Evolutionary conservation across 176 grass and related monocot genomes (phyloP), one percentile per base, ranked within the genome.

Genomic region (Musa itinerans): DNA sequence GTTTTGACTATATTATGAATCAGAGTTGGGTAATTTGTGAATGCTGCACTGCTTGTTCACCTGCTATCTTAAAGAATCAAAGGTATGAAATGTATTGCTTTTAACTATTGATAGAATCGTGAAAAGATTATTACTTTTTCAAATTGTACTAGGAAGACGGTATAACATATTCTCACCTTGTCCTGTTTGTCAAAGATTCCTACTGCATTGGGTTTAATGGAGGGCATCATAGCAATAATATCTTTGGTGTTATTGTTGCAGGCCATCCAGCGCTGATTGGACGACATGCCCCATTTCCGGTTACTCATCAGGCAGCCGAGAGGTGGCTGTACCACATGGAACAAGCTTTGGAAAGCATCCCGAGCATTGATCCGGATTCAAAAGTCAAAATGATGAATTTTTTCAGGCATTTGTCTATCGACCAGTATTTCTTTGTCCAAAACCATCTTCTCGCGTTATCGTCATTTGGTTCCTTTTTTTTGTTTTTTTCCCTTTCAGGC

Each of bases 321-420:
- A 81, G 91, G 52, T 99, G 95, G 95, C 27, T 99, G 11, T 78
- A 94, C 63, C 95, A 99, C 76, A 99, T 99, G 95, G 84, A 92
- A 74, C 91, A 89, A 75, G 91, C 90, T 26, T 63, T 99, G 73
- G 79, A 94, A 58, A 54, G 83, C 58, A 89, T 87, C 20, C 72
- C 78, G 50, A 89, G 88, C 57, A 99, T 99, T 58, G 77, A 92
- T 15, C 79, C 85, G 20, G 95, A 83, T 77, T 81, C 83, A 29
- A 94, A 92, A 84, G 23, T 71, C 19, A 99, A 99, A 89, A 94
- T 94, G 91, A 83, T 92, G 86, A 83, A 94, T 72, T 94, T 94
- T 51, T 99, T 94, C 79, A 99, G 83, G 90, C 87, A 34, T 43
- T 43, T 43, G 6, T 65, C 43, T 11, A 51, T 52, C 7, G 24